These are phyloP conservation scores for Salix caprea DNA, from an alignment of 345 rosid genomes.

Conservation along the genomic window DNA sequence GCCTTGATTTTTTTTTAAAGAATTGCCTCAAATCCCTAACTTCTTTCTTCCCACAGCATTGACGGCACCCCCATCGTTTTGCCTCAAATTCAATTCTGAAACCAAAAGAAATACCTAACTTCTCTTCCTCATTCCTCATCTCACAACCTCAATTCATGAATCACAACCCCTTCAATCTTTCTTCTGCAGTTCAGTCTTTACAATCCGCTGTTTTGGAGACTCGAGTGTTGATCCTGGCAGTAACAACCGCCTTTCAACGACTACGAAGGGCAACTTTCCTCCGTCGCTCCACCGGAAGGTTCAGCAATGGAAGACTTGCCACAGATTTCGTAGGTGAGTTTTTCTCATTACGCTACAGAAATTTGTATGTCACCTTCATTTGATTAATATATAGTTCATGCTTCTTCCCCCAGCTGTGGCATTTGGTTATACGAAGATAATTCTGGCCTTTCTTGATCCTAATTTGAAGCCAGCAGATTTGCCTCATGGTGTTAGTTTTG, in stretches of 20 bases:
- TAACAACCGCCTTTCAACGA: constrained; percentile 49
- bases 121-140: too few species aligned
- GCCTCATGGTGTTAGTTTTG: constrained; percentile 75
- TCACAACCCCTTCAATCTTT: too few species aligned
- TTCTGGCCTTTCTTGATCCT: constrained; percentile 72
- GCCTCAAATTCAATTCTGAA: too few species aligned
- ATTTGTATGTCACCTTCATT: not conserved
- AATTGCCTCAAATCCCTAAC: too few species aligned
- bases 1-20: too few species aligned
- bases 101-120: too few species aligned
- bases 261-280: constrained; percentile 50
- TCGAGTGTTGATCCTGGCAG: constrained; percentile 85
- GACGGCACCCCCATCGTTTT: too few species aligned
- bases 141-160: too few species aligned
- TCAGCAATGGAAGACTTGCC: constrained; percentile 61
- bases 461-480: constrained; percentile 42
- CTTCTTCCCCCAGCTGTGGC: constrained; percentile 49
- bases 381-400: not conserved
- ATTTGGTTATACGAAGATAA: constrained; percentile 46
- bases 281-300: constrained; percentile 63
- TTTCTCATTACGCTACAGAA: not conserved
- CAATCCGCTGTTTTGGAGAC: constrained; percentile 50
- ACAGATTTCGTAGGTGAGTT: constrained; percentile 59
- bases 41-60: too few species aligned
- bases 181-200: too few species aligned